These are phyloP conservation scores for Prosopis cineraria DNA, from an alignment of 306 rosid genomes.

Conservation along the genomic window DNA sequence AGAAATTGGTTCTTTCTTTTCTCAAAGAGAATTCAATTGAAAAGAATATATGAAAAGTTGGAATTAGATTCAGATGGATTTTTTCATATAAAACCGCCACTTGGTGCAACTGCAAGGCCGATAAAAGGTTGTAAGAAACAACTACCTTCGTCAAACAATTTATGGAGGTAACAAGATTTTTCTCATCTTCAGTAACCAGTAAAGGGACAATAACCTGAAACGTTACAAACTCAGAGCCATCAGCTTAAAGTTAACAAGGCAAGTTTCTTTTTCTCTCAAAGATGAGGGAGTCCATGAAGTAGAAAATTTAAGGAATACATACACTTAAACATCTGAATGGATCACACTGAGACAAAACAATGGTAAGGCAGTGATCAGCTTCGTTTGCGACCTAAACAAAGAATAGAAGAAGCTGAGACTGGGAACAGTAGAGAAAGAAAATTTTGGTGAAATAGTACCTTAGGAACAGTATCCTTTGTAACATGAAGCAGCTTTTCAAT, in stretches of 20 bases:
- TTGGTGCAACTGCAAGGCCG: conserved; percentile 15
- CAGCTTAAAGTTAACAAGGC: conserved; percentile 25
- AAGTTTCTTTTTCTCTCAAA: background rate
- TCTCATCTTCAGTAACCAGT: conserved; percentile 92
- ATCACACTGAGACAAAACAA: conserved; percentile 78
- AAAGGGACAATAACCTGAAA: conserved; percentile 91
- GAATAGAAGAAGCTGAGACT: conserved; percentile 28
- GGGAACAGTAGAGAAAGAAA: conserved; percentile 2
- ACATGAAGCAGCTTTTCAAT: conserved; percentile 96
- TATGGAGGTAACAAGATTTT: conserved; percentile 86
- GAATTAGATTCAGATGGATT: background rate
- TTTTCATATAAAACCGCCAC: background rate
- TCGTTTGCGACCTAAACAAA: conserved; percentile 79
- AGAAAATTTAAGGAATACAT: conserved; percentile 38
- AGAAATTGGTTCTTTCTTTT: background rate
- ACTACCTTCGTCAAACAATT: conserved; percentile 94
- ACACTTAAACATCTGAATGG: conserved; percentile 98
- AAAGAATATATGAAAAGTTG: background rate
- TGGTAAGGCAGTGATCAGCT: conserved; percentile 91
- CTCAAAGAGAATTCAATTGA: background rate
- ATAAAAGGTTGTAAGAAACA: conserved; percentile 20
- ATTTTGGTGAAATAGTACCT: conserved; percentile 50
- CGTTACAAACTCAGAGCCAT: conserved; percentile 24
- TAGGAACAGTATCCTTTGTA: conserved; percentile 71
- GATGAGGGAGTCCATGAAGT: conserved; percentile 15